These are phyloP conservation scores for Cruciata laevipes DNA, from an alignment of 257 asterid genomes.

Conservation along the genomic window DNA sequence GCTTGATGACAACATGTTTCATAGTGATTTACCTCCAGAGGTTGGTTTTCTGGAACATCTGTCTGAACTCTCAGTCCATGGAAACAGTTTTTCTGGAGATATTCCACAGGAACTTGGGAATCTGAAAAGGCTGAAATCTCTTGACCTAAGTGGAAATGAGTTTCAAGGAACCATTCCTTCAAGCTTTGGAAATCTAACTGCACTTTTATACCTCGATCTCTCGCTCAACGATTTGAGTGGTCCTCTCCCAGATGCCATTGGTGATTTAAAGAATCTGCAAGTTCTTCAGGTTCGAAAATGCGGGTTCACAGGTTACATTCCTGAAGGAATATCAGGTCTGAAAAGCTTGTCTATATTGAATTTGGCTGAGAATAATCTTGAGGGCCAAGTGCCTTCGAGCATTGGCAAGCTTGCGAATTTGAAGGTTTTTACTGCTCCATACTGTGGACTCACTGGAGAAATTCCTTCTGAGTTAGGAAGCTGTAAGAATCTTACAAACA, in stretches of 20 bases:
- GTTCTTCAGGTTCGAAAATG: slow-evolving; percentile 46
- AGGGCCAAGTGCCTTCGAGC: slow-evolving; percentile 48
- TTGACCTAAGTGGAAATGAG: slow-evolving; percentile 55
- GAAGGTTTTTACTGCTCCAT: slow-evolving; percentile 40
- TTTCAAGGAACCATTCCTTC: slow-evolving; percentile 56
- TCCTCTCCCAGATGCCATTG: slow-evolving; percentile 38
- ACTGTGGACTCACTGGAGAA: slow-evolving; percentile 46
- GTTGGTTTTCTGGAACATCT: slow-evolving; percentile 44
- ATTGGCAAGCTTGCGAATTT: slow-evolving; percentile 46
- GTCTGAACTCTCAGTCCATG: slow-evolving; percentile 44
- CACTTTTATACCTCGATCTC: slow-evolving; percentile 48
- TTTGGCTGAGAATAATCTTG: slow-evolving; percentile 46
- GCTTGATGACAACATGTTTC: slow-evolving; percentile 53
- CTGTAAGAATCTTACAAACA: slow-evolving; percentile 39
- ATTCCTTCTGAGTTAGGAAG: slow-evolving; percentile 57
- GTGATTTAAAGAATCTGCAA: slow-evolving; percentile 36
- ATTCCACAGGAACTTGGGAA: slow-evolving; percentile 52
- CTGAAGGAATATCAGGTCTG: slow-evolving; percentile 42
- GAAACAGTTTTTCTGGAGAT: slow-evolving; percentile 48
- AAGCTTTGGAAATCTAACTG: slow-evolving; percentile 39
- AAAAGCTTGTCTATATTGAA: slow-evolving; percentile 44
- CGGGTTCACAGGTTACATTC: slow-evolving; percentile 44
- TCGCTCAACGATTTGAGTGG: slow-evolving; percentile 46
- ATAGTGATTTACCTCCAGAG: slow-evolving; percentile 45
- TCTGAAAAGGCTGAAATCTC: slow-evolving; percentile 37